Base-by-base conservation (phyloP, 2,329 filamentous ascomycete species). In the Aureobasidium leucospermi region DNA sequence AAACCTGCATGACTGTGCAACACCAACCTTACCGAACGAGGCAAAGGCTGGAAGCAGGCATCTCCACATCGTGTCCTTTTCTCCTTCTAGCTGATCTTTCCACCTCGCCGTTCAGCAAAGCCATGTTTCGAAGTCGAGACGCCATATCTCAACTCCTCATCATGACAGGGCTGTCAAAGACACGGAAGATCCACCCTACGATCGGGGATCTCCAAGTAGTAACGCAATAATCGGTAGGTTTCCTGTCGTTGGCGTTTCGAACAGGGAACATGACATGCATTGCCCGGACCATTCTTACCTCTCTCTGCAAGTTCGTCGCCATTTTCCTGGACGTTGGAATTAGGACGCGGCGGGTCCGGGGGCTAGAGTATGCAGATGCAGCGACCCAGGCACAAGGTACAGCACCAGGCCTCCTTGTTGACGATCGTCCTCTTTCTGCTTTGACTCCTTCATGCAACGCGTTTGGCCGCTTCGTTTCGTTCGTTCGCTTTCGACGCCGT, bases 371-470 rank as follows among this genome's bases (percentile, higher is more conserved):
- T 56, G 52, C 52, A 46, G 41, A 36, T 56, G 52, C 52, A 56
- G 52, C 39, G 29, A 56, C 52, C 52, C 52, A 56, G 52, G 52
- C 52, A 38, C 52, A 56, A 45, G 52, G 52, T 56, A 56, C 39
- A 46, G 52, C 38, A 43, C 39, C 39, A 39, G 28, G 1, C 28
- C 51, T 43, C 52, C 52, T 56, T 46, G 52, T 45, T 38, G 31
- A 46, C 52, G 52, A 56, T 56, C 41, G 52, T 36, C 52, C 23
- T 46, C 28, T 53, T 43, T 43, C 51, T 55, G 39, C 51, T 55
- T 43, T 43, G 51, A 42, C 13, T 31, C 51, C 15, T 39, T 39
- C 38, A 43, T 42, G 48, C 48, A 52, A 23, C 38, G 38, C 51
- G 39, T 43, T 42, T 43, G 51, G 38, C n/a, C 38, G 51, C 51